Conservation (phyloP, 139 green algal species). For the Coccomyxa sp. region DNA sequence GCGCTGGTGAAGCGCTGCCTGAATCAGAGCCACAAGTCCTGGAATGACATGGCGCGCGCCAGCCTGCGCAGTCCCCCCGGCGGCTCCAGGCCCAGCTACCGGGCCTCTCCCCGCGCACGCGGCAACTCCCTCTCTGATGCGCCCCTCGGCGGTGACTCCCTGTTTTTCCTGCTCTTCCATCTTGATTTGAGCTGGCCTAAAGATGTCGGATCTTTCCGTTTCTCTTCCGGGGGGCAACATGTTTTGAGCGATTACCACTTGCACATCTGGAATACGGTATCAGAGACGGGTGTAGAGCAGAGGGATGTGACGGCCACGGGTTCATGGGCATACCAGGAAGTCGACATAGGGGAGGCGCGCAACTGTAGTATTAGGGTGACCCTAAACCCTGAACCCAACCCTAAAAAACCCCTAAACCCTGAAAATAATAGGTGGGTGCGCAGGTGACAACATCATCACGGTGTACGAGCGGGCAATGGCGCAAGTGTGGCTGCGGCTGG, state of each 20-base stretch:
- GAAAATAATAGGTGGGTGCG: too few relatives aligned
- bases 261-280: too few relatives aligned
- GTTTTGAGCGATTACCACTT: too few relatives aligned
- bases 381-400: too few relatives aligned
- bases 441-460: not conserved
- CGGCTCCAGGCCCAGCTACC: not conserved
- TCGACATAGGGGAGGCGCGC: too few relatives aligned
- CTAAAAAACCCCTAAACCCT: too few relatives aligned
- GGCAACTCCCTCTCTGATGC: not conserved
- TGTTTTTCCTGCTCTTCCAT: not conserved
- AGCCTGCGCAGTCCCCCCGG: not conserved
- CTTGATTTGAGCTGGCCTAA: not conserved
- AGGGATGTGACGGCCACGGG: too few relatives aligned
- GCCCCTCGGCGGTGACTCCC: not conserved
- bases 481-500: constrained; percentile 1
- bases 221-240: not conserved
- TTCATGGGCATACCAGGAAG: too few relatives aligned
- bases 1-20: constrained; percentile 4
- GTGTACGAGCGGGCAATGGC: constrained; percentile 1
- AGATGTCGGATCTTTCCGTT: not conserved
- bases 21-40: not conserved
- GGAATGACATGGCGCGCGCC: not conserved
- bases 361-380: too few relatives aligned
- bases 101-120: not conserved
- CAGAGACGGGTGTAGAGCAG: too few relatives aligned